phyloP scores from a whole-genome alignment of 2,329 filamentous ascomycete genomes.

The Pestalotiopsis sp. region DNA sequence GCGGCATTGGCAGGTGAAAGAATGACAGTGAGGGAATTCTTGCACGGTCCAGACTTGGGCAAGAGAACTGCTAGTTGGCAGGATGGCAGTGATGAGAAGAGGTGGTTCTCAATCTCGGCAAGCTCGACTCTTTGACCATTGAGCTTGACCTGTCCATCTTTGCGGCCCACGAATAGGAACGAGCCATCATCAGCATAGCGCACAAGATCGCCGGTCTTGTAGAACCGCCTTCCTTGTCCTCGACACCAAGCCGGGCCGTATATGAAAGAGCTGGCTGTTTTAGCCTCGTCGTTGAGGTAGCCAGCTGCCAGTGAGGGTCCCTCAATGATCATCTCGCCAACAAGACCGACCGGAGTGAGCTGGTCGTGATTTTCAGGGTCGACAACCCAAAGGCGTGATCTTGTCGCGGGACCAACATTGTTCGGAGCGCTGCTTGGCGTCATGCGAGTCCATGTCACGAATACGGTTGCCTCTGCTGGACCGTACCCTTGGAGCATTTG shows the following conservation, averaged over 20 bases:
- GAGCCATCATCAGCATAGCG: slow-evolving; percentile 33
- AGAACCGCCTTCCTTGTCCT: slow-evolving; percentile 25
- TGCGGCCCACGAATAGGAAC: slow-evolving; percentile 24
- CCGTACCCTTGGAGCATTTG: slow-evolving; percentile 7
- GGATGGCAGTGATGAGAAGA: slow-evolving; percentile 12
- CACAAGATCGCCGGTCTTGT: slow-evolving; percentile 43
- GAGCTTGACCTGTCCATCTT: slow-evolving; percentile 15
- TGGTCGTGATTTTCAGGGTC: slow-evolving; percentile 13
- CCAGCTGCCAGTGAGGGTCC: slow-evolving; percentile 16
- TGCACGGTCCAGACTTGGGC: slow-evolving; percentile 19
- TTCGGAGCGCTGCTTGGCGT: slow-evolving; percentile 1
- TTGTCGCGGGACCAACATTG: neutral
- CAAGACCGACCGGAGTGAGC: slow-evolving; percentile 18
- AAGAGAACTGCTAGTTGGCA: slow-evolving; percentile 5
- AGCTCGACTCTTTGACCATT: slow-evolving; percentile 16
- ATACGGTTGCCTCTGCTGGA: slow-evolving; percentile 6
- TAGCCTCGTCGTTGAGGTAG: slow-evolving; percentile 18
- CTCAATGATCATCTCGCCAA: slow-evolving; percentile 19
- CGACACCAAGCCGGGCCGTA: slow-evolving; percentile 16
- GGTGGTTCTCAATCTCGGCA: slow-evolving; percentile 13
- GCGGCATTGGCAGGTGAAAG: slow-evolving; percentile 28
- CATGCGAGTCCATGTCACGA: neutral
- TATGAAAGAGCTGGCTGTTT: slow-evolving; percentile 17
- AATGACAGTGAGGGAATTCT: slow-evolving; percentile 21
- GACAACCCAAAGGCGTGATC: slow-evolving; percentile 14